Evolutionary conservation across 139 green algal genomes (phyloP), one percentile per base, ranked within the genome.

Genomic region (Chlamydomonas sp.): DNA sequence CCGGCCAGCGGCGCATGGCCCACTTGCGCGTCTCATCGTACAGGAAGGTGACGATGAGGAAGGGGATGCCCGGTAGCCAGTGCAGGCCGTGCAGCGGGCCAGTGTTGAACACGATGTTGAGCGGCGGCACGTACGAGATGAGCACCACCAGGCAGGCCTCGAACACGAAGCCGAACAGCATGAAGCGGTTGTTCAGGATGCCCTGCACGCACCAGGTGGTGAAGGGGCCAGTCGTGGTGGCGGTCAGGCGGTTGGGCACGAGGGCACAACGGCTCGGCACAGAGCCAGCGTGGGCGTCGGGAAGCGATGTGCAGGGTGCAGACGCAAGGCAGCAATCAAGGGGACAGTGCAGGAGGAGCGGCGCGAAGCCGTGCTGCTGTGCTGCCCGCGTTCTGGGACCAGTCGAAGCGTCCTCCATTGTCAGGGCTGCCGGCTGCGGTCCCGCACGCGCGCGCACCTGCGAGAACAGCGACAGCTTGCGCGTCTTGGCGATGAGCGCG

Each of bases 401-500:
- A 12, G 12, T 12, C 64, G 12, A 12, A 9, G 8, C 64, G 64
- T 5, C 18, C 4, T 10, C n/a, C 31, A 20, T 60, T 61, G 4
- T n/a, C 4, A 20, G n/a, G 20, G 6, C 20, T 61, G 5, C n/a
- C 68, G 68, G 68, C 68, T 7, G 12, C 14, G 15, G 68, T 79
- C 57, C 8, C 58, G 10, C 58, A 64, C 8, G 69, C 75, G 57
- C 57, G 5, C 77, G 7, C 14, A 74, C 79, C 79, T 85, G 80
- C 16, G 80, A 69, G 61, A 79, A 94, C 73, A 97, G 71, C 20
- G 94, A 95, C 78, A 97, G 90, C 78, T 94, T 96, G 79, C 95
- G 92, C 15, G 94, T 97, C 93, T 97, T 97, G 92, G 83, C 91
- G 63, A 97, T 92, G 3, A 97, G 79, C 68, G 97, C 89, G 81